These are phyloP conservation scores for Cladochytrium replicatum DNA, from an alignment of 192 early-diverging fungal species.

Conservation along the genomic window DNA sequence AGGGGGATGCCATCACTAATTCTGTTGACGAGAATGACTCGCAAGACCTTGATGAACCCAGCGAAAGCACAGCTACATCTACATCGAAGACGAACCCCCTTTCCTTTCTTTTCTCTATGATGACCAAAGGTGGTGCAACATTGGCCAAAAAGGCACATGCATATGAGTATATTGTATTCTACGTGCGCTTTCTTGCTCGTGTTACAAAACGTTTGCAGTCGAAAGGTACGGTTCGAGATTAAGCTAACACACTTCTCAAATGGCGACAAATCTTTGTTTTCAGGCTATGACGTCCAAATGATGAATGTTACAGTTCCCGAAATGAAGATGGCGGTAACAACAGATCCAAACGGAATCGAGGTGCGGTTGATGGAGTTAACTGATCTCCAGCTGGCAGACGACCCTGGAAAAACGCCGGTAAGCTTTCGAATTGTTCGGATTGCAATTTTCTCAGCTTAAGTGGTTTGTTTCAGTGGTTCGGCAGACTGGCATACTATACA, in stretches of 20 bases:
- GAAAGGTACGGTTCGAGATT: slow-evolving; percentile 24
- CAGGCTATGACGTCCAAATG: neutral
- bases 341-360: slow-evolving; percentile 44
- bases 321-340: slow-evolving; percentile 33
- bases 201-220: slow-evolving; percentile 31
- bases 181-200: slow-evolving; percentile 44
- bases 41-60: too few relatives aligned
- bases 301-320: slow-evolving; percentile 14
- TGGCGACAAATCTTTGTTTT: neutral
- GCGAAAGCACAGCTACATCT: too few relatives aligned
- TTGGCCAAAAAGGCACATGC: slow-evolving; percentile 10
- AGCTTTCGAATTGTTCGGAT: neutral
- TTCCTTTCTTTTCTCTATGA: too few relatives aligned
- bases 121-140: neutral
- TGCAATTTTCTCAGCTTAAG: neutral
- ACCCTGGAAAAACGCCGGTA: slow-evolving; percentile 4
- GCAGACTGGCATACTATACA: slow-evolving; percentile 40
- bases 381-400: slow-evolving; percentile 32
- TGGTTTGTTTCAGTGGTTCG: slow-evolving; percentile 34
- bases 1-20: too few relatives aligned
- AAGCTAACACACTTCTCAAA: neutral
- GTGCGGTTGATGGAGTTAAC: slow-evolving; percentile 41
- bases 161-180: slow-evolving; percentile 48
- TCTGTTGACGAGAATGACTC: too few relatives aligned
- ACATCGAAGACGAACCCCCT: too few relatives aligned